Conservation (phyloP, 768 basidiomycete species). For the Mrakia gelida region DNA sequence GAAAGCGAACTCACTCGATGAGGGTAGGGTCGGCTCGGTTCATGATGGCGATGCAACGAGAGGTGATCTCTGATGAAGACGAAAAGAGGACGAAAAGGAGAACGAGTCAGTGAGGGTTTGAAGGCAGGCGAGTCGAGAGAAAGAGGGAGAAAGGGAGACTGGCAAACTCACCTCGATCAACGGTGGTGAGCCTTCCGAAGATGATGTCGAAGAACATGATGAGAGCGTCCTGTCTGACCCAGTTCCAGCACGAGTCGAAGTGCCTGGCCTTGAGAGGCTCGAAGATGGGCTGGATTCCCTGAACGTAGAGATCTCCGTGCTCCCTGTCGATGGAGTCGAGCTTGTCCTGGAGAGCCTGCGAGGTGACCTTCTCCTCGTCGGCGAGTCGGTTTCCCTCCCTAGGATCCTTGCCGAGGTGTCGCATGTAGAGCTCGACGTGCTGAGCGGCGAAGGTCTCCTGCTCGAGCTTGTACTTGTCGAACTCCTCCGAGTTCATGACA, state of each 20-base stretch:
- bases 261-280: slow-evolving; percentile 93
- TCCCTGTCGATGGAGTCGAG: slow-evolving; percentile 84
- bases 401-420: slow-evolving; percentile 89
- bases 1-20: slow-evolving; percentile 41
- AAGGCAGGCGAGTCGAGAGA: neutral
- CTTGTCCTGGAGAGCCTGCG: slow-evolving; percentile 67
- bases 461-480: slow-evolving; percentile 90
- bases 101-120: neutral
- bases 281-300: slow-evolving; percentile 91
- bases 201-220: slow-evolving; percentile 99
- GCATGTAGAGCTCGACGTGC: slow-evolving; percentile 94
- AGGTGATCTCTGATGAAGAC: slow-evolving; percentile 53
- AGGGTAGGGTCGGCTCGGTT: slow-evolving; percentile 94
- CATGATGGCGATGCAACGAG: slow-evolving; percentile 93
- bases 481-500: slow-evolving; percentile 95
- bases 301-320: slow-evolving; percentile 88
- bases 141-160: neutral
- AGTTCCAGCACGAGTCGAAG: slow-evolving; percentile 99
- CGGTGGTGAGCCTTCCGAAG: slow-evolving; percentile 85
- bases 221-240: slow-evolving; percentile 94
- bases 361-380: slow-evolving; percentile 76
- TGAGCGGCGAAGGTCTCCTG: slow-evolving; percentile 88
- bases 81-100: slow-evolving; percentile 29
- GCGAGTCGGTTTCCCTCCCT: slow-evolving; percentile 85
- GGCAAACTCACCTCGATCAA: slow-evolving; percentile 51